phyloP scores from a whole-genome alignment of 192 early-diverging fungal genomes.

The Mortierella hygrophila region DNA sequence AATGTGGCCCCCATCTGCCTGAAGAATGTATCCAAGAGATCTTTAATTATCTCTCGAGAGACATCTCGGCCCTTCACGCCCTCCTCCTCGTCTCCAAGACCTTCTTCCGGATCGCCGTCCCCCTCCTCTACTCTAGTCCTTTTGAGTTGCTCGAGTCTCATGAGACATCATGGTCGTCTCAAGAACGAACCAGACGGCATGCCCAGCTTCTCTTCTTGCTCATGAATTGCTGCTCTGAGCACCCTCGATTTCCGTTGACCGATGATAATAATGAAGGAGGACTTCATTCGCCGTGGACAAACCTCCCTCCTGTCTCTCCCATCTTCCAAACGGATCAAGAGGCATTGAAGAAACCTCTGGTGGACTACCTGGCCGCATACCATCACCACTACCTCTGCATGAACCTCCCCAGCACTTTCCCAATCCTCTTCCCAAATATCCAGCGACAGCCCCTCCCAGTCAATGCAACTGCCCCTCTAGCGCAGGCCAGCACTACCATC shows the following conservation, averaged over 20 bases:
- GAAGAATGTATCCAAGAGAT: slow-evolving; percentile 48
- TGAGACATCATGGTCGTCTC: neutral
- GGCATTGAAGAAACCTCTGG: slow-evolving; percentile 19
- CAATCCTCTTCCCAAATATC: slow-evolving; percentile 43
- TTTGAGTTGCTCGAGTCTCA: slow-evolving; percentile 43
- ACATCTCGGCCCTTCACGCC: slow-evolving; percentile 31
- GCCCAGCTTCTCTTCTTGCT: slow-evolving; percentile 42
- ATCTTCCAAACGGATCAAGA: slow-evolving; percentile 12
- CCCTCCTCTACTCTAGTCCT: slow-evolving; percentile 38
- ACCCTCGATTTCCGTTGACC: neutral
- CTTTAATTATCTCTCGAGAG: slow-evolving; percentile 28
- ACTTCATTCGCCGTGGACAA: slow-evolving; percentile 12
- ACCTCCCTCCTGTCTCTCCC: slow-evolving; percentile 29
- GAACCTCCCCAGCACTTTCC: slow-evolving; percentile 47
- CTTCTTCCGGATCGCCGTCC: slow-evolving; percentile 48
- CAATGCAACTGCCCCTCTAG: neutral
- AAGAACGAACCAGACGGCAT: slow-evolving; percentile 38
- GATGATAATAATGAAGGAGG: neutral
- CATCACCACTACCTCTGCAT: slow-evolving; percentile 34
- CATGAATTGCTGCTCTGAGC: slow-evolving; percentile 32
- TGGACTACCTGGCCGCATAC: slow-evolving; percentile 42
- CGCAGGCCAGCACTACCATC: slow-evolving; percentile 19
- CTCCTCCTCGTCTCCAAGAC: slow-evolving; percentile 37
- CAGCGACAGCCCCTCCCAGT: slow-evolving; percentile 17
- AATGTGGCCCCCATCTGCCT: slow-evolving; percentile 19